phyloP scores from a whole-genome alignment of 2,329 filamentous ascomycete species.

The Nemania sp. region DNA sequence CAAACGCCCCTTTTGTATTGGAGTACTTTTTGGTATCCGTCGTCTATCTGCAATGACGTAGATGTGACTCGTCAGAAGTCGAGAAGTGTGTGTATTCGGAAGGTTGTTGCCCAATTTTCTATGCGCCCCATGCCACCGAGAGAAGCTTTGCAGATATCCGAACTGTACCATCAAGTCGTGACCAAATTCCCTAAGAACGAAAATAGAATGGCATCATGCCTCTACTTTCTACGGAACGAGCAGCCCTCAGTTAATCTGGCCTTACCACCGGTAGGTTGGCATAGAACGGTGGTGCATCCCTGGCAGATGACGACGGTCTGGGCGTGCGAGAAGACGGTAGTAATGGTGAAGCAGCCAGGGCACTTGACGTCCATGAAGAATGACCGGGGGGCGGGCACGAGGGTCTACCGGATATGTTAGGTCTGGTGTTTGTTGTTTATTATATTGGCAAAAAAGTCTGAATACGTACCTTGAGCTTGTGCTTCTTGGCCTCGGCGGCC shows the following conservation, averaged over 20 bases:
- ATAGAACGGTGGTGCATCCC: constrained; percentile 98
- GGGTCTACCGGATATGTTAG: constrained; percentile 68
- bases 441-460: constrained; percentile 37
- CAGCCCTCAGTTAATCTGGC: constrained; percentile 98
- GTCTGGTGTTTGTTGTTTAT: neutral
- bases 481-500: constrained; percentile 98
- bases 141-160: constrained; percentile 68
- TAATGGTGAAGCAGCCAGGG: constrained; percentile 99
- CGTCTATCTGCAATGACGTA: constrained; percentile 76
- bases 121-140: constrained; percentile 63
- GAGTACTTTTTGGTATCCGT: constrained; percentile 71
- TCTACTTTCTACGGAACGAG: constrained; percentile 99
- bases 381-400: constrained; percentile 95
- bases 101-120: constrained; percentile 55
- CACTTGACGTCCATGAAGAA: constrained; percentile 99
- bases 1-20: constrained; percentile 75
- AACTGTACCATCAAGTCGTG: constrained; percentile 66
- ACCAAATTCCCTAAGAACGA: constrained; percentile 59
- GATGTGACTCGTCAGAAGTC: constrained; percentile 52
- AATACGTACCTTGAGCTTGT: constrained; percentile 97
- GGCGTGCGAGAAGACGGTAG: constrained; percentile 99
- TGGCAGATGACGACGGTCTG: constrained; percentile 99
- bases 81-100: constrained; percentile 50
- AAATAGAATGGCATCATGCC: constrained; percentile 60
- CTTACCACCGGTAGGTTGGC: constrained; percentile 99